A percentile compares a stretch with the other conserved stretches of the same genome.
phyloP scores from a whole-genome alignment of 2,329 filamentous ascomycete genomes.

The Aspergillus quadricinctus region DNA sequence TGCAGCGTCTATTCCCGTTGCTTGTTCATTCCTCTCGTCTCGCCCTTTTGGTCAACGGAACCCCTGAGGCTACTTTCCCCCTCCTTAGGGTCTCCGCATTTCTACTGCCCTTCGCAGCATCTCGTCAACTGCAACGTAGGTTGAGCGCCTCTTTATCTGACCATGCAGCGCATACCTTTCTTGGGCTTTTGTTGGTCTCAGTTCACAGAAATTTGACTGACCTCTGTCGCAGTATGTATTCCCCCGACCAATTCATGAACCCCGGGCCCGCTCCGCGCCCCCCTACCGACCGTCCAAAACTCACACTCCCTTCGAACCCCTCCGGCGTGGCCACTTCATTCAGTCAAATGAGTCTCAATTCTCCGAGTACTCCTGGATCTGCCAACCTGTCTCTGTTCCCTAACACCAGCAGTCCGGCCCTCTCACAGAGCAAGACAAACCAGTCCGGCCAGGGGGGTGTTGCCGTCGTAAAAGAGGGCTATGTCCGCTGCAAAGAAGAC shows the following conservation, averaged over 20 bases:
- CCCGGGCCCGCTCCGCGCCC: conserved; percentile 90
- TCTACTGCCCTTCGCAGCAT: not conserved
- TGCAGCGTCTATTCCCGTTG: not conserved
- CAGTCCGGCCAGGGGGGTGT: conserved; percentile 64
- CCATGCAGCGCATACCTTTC: not conserved
- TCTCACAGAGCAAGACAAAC: conserved; percentile 56
- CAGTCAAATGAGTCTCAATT: conserved; percentile 64
- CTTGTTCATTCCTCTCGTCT: not conserved
- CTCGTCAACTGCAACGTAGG: not conserved
- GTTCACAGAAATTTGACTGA: conserved; percentile 6
- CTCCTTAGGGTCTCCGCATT: not conserved
- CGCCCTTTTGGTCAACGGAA: not conserved
- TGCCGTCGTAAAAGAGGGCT: conserved; percentile 65
- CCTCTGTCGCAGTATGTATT: conserved; percentile 45
- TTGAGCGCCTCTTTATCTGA: not conserved
- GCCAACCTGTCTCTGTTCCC: conserved; percentile 58
- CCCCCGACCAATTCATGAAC: conserved; percentile 80
- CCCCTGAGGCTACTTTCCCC: not conserved
- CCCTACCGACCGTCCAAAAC: conserved; percentile 75
- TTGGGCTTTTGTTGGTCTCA: not conserved
- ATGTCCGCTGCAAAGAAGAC: conserved; percentile 70
- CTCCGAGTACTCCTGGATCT: conserved; percentile 53
- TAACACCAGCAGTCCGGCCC: conserved; percentile 68
- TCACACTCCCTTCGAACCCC: conserved; percentile 67
- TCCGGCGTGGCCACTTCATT: conserved; percentile 67